Evolutionary conservation across 176 grass and related monocot species (phyloP), one percentile per base, ranked within the genome.

Genomic region (Juncus effusus): DNA sequence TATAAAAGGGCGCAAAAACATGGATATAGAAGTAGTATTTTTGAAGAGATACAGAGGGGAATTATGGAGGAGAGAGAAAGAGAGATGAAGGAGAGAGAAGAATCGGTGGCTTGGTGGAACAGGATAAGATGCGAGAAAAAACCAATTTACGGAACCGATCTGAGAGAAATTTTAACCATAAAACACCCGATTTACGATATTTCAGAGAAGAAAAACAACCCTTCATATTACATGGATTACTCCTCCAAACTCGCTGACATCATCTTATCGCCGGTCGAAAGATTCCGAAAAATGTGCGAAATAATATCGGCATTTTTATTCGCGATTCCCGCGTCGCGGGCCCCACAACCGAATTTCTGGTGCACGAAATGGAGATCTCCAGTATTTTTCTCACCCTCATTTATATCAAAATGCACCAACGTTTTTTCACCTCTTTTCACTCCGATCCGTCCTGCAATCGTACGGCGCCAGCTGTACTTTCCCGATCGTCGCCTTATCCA

Each of bases 401-500:
- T 84, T 57, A 82, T 72, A 74, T 82, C 93, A 73, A 70, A 84
- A 70, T 93, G 80, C 62, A 78, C 44, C 59, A 63, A 77, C 15
- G 53, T 68, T 59, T 65, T 90, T 56, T 84, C 80, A 16, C 85
- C 94, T 50, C 64, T 85, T 58, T 76, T 99, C 10, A 77, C 85
- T 72, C 81, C 85, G 42, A 70, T 99, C 71, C 81, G 94, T 60
- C 62, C 88, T 79, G 94, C 85, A 60, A 90, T 90, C 73, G 94
- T 99, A 63, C 94, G 94, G 15, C 80, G 85, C 10, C 94, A 99
- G 65, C 83, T 99, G 35, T 99, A 99, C 77, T 99, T 99, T 79
- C 94, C 94, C 59, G 94, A 99, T 58, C 86, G 94, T 63, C 94
- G 94, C 69, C 69, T 99, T 68, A 92, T 99, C 64, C 94, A 99